Evolutionary conservation across 768 basidiomycete genomes (phyloP).

Genomic region (Ramaria sp.): DNA sequence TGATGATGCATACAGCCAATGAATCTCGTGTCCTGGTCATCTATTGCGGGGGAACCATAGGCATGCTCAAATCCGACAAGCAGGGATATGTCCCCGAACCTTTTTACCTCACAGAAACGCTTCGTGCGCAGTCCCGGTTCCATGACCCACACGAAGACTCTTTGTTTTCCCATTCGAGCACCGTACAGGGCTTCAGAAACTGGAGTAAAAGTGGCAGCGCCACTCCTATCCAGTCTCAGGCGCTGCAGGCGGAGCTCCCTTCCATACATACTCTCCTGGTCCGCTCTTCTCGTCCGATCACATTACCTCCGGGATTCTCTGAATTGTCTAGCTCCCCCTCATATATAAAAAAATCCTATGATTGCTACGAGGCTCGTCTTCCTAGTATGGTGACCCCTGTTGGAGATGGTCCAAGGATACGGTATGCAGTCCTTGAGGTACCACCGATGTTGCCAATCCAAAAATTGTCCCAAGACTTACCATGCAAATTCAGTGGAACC

Average conservation of each 20-base stretch:
- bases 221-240: slow-evolving; percentile 24
- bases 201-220: slow-evolving; percentile 63
- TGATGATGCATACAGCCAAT: slow-evolving; percentile 11
- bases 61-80: slow-evolving; percentile 63
- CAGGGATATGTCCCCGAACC: slow-evolving; percentile 80
- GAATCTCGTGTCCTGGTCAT: slow-evolving; percentile 80
- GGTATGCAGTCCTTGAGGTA: slow-evolving; percentile 81
- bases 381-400: slow-evolving; percentile 76
- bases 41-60: slow-evolving; percentile 88
- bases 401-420: slow-evolving; percentile 56
- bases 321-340: slow-evolving; percentile 16
- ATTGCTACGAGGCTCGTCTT: slow-evolving; percentile 61
- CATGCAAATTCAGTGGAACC: slow-evolving; percentile 55
- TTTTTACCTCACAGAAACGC: slow-evolving; percentile 75
- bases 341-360: slow-evolving; percentile 42
- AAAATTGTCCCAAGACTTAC: slow-evolving; percentile 3
- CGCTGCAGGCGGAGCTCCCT: slow-evolving; percentile 11
- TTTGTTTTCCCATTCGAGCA: slow-evolving; percentile 68
- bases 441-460: not conserved
- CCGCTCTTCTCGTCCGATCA: slow-evolving; percentile 62
- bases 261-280: slow-evolving; percentile 31
- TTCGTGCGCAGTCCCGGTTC: slow-evolving; percentile 76
- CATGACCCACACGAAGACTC: slow-evolving; percentile 87
- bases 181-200: slow-evolving; percentile 68
- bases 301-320: slow-evolving; percentile 28